Conservation (phyloP, 805 yeast species). For the Candida broadrunensis region DNA sequence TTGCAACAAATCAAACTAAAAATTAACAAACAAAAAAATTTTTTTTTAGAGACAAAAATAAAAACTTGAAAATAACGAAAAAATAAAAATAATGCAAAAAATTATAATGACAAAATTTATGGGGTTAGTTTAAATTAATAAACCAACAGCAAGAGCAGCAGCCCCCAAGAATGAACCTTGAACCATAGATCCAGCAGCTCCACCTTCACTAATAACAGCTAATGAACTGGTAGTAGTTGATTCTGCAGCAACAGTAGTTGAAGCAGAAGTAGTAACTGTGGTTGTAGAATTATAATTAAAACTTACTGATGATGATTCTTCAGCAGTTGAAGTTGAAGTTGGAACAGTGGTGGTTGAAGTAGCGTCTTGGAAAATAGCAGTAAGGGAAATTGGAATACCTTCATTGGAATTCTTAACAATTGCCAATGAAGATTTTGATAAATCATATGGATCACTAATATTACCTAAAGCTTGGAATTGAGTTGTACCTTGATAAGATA, state of each 20-base stretch:
- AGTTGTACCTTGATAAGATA: slow-evolving; percentile 13
- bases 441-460: slow-evolving; percentile 26
- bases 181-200: slow-evolving; percentile 21
- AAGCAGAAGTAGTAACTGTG: neutral
- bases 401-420: slow-evolving; percentile 6
- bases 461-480: slow-evolving; percentile 24
- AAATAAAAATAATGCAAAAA: no score
- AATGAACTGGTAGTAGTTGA: slow-evolving; percentile 12
- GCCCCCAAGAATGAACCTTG: neutral
- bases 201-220: slow-evolving; percentile 36
- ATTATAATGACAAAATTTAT: no score
- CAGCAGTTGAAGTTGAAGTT: neutral
- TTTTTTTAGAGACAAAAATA: no score
- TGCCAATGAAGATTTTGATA: slow-evolving; percentile 16
- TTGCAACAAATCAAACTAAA: no score
- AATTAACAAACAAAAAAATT: no score
- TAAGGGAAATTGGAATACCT: slow-evolving; percentile 2
- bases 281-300: neutral
- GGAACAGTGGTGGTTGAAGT: neutral
- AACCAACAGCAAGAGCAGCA: neutral
- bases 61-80: no score
- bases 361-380: neutral
- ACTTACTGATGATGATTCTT: neutral
- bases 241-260: slow-evolving; percentile 14
- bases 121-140: neutral